Evolutionary conservation across 2,329 filamentous ascomycete species (phyloP).

Genomic region (Hymenoscyphus linearis): DNA sequence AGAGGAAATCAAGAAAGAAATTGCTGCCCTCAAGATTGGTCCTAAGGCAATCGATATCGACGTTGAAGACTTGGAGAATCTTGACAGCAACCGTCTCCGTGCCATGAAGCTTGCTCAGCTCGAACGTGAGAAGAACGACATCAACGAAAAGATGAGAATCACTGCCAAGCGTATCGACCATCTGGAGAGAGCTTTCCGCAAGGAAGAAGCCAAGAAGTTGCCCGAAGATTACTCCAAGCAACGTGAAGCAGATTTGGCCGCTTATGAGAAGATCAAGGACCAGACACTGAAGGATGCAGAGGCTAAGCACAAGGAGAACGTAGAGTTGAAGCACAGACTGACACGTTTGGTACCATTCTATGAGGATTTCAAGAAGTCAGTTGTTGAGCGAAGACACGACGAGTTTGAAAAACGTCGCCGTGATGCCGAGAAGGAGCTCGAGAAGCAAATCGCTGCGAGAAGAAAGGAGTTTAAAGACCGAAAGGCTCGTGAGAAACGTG

Average conservation of each 20-base stretch:
- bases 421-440: slow-evolving; percentile 85
- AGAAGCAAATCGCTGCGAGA: slow-evolving; percentile 82
- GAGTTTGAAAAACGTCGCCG: slow-evolving; percentile 94
- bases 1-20: slow-evolving; percentile 89
- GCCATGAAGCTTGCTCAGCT: slow-evolving; percentile 92
- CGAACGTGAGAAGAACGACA: slow-evolving; percentile 96
- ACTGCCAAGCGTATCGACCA: slow-evolving; percentile 96
- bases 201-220: slow-evolving; percentile 92
- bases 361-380: slow-evolving; percentile 73
- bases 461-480: slow-evolving; percentile 85
- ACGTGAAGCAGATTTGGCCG: slow-evolving; percentile 68
- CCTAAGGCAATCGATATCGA: slow-evolving; percentile 73
- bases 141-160: slow-evolving; percentile 83
- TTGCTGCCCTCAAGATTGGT: slow-evolving; percentile 85
- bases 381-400: slow-evolving; percentile 83
- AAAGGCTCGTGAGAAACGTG: slow-evolving; percentile 74
- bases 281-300: slow-evolving; percentile 77
- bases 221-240: slow-evolving; percentile 80
- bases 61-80: slow-evolving; percentile 73
- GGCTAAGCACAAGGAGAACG: slow-evolving; percentile 84
- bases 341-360: slow-evolving; percentile 79
- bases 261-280: slow-evolving; percentile 73
- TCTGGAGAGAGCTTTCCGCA: slow-evolving; percentile 91
- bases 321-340: slow-evolving; percentile 90
- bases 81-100: slow-evolving; percentile 86